Evolutionary conservation across 2,329 filamentous ascomycete genomes (phyloP).

Genomic region (Trichoderma sp.): DNA sequence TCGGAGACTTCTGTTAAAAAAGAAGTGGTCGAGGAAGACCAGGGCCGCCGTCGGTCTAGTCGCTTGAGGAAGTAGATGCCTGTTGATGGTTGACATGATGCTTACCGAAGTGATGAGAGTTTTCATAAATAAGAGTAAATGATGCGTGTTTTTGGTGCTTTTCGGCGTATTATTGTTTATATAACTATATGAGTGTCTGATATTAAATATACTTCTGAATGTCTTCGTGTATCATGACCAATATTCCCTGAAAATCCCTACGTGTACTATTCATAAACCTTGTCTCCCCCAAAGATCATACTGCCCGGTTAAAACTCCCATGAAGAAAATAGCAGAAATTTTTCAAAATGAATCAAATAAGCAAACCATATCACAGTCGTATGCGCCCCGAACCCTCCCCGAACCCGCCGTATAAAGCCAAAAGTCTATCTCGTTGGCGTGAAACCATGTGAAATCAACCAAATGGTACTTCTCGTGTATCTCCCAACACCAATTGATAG

Average conservation of each 20-base stretch:
- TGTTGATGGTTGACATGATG: background rate
- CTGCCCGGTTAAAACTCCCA: background rate
- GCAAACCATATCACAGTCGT: background rate
- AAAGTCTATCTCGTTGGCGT: background rate
- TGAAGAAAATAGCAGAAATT: background rate
- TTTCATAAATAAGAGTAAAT: background rate
- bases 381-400: background rate
- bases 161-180: background rate
- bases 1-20: conserved; percentile 13
- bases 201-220: background rate
- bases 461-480: background rate
- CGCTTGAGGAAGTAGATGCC: conserved; percentile 26
- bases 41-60: conserved; percentile 30
- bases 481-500: background rate
- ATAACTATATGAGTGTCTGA: background rate
- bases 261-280: background rate
- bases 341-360: background rate
- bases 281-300: background rate
- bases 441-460: background rate
- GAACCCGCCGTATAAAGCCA: background rate
- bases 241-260: no score
- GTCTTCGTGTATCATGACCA: background rate
- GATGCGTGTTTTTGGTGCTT: background rate
- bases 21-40: background rate
- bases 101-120: background rate